phyloP scores from a whole-genome alignment of 2,329 filamentous ascomycete genomes.

The Allantophomopsis cytisporea region DNA sequence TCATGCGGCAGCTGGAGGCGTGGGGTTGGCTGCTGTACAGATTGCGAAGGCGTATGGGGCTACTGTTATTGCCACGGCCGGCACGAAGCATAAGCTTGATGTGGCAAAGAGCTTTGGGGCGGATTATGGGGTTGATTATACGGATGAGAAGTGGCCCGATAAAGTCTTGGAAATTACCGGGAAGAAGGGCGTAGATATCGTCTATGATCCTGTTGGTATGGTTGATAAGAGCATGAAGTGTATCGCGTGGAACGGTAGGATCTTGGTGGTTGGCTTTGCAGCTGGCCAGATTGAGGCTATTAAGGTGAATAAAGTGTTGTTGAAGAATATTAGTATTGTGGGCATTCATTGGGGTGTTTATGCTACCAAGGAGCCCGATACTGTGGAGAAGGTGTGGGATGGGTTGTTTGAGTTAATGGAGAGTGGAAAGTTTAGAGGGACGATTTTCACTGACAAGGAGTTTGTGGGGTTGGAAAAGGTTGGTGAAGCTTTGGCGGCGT shows the following conservation, averaged over 20 bases:
- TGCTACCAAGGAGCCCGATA: constrained; percentile 55
- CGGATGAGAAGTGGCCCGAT: constrained; percentile 45
- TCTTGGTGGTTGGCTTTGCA: constrained; percentile 83
- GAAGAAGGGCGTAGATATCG: constrained; percentile 65
- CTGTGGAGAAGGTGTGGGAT: constrained; percentile 62
- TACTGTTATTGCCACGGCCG: constrained; percentile 85
- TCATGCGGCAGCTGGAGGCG: constrained; percentile 84
- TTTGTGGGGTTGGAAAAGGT: constrained; percentile 75
- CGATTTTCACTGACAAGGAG: constrained; percentile 67
- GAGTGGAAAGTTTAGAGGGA: constrained; percentile 67
- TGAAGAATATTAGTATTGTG: constrained; percentile 88
- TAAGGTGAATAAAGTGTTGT: constrained; percentile 77
- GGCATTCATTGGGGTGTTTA: constrained; percentile 91
- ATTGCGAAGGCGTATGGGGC: constrained; percentile 87
- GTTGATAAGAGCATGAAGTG: constrained; percentile 84
- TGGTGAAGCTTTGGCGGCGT: constrained; percentile 58
- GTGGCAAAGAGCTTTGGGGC: constrained; percentile 73
- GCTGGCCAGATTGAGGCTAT: constrained; percentile 81
- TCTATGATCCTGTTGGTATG: constrained; percentile 87
- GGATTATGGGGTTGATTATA: constrained; percentile 72
- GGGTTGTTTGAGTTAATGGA: constrained; percentile 69
- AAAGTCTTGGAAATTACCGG: constrained; percentile 69
- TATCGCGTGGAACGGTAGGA: constrained; percentile 80
- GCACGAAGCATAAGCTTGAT: constrained; percentile 64
- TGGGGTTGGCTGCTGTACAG: constrained; percentile 83